Conservation (phyloP, 306 rosid species). For the Ceratonia siliqua region DNA sequence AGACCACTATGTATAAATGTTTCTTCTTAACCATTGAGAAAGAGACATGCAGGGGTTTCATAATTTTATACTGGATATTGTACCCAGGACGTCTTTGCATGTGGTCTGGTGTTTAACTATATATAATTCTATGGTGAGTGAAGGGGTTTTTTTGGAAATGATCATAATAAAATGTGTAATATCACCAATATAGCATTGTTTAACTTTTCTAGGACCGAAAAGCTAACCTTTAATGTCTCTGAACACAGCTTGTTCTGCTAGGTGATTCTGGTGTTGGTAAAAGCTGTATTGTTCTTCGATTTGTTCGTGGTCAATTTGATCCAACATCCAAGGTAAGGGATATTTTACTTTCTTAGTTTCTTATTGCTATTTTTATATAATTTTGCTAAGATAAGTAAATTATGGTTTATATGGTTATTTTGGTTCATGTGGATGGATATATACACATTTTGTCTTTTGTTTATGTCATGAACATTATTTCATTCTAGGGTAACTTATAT, state of each 20-base stretch:
- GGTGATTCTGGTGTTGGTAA: conserved; percentile 99
- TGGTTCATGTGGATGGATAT: background rate
- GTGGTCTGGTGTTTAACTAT: background rate
- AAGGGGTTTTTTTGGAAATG: background rate
- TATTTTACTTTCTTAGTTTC: conserved; percentile 24
- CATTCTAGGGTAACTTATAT: conserved; percentile 13
- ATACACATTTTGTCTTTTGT: background rate
- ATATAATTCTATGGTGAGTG: background rate
- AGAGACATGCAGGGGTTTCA: background rate
- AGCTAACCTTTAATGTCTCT: conserved; percentile 40
- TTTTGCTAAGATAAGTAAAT: background rate
- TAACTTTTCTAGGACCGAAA: conserved; percentile 3
- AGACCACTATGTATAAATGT: background rate
- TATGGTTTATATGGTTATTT: background rate
- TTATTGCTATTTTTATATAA: background rate
- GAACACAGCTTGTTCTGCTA: conserved; percentile 83
- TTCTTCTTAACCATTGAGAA: background rate
- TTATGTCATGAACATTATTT: conserved; percentile 18
- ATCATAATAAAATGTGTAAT: conserved; percentile 4
- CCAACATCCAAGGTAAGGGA: conserved; percentile 90
- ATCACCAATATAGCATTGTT: conserved; percentile 17
- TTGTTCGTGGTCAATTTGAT: conserved; percentile 99
- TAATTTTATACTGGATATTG: background rate
- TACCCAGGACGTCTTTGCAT: background rate
- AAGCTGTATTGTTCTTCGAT: conserved; percentile 97